Evolutionary conservation across 805 yeast species (phyloP).

Genomic region (Kluyveromyces siamensis): DNA sequence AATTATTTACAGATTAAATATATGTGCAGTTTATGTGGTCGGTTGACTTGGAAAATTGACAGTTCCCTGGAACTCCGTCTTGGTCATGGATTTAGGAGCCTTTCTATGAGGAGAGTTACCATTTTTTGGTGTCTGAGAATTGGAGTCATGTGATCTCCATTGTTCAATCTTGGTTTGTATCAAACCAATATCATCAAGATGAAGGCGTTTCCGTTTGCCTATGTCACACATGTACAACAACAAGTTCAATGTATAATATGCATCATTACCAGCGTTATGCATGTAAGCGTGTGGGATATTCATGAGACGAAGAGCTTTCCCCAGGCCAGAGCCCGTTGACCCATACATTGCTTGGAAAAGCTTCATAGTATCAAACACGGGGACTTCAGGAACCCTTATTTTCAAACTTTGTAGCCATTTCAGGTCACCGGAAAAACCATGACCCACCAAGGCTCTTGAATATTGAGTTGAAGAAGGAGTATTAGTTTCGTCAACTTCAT

Average conservation of each 20-base stretch:
- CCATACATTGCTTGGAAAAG: conserved; percentile 37
- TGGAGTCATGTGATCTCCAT: conserved; percentile 15
- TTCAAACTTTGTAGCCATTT: conserved; percentile 40
- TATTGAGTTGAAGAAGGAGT: conserved; percentile 11
- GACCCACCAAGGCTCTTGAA: conserved; percentile 45
- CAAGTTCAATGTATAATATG: conserved; percentile 50
- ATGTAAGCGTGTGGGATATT: conserved; percentile 48
- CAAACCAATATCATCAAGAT: conserved; percentile 18
- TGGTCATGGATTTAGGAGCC: not conserved
- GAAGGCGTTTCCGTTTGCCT: conserved; percentile 17
- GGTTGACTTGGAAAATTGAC: not conserved
- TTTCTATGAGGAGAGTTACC: not conserved
- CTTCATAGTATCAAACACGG: conserved; percentile 39
- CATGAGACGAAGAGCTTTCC: conserved; percentile 37
- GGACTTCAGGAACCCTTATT: conserved; percentile 33
- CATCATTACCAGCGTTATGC: conserved; percentile 69
- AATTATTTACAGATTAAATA: no score
- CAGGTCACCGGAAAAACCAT: conserved; percentile 46
- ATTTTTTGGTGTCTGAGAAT: not conserved
- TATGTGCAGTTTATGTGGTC: not conserved
- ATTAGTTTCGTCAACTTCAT: conserved; percentile 11
- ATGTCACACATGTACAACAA: conserved; percentile 42
- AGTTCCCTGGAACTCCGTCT: not conserved
- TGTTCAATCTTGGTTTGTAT: conserved; percentile 12
- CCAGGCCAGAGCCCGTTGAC: conserved; percentile 34